phyloP scores from a whole-genome alignment of 2,329 filamentous ascomycete genomes.

The Aspergillus fijiensis region DNA sequence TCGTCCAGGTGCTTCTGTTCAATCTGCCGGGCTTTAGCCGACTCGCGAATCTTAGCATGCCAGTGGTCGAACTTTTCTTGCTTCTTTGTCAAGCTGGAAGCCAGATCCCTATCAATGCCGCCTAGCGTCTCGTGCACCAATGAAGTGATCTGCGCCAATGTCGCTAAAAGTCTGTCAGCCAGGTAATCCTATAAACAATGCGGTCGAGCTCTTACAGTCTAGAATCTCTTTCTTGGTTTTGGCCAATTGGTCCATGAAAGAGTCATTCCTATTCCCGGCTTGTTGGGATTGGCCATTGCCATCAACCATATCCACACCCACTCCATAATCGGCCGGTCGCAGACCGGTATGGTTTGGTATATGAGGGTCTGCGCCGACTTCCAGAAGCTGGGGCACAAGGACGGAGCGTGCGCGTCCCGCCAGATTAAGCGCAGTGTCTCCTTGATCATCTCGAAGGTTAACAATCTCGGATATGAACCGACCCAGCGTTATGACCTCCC shows the following conservation, averaged over 20 bases:
- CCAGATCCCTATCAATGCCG: conserved; percentile 76
- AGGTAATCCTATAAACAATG: neutral
- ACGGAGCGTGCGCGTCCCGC: conserved; percentile 92
- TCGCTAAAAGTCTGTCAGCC: conserved; percentile 34
- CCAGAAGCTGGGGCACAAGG: conserved; percentile 93
- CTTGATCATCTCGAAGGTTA: conserved; percentile 88
- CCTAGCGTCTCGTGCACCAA: conserved; percentile 81
- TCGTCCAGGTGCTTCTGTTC: conserved; percentile 72
- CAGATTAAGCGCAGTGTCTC: conserved; percentile 92
- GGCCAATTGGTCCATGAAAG: conserved; percentile 45
- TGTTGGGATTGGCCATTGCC: conserved; percentile 45
- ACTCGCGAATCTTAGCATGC: conserved; percentile 75
- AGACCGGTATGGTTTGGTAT: conserved; percentile 89
- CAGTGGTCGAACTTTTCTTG: conserved; percentile 80
- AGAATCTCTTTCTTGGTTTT: conserved; percentile 49
- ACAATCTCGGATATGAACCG: conserved; percentile 97
- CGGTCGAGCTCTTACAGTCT: conserved; percentile 35
- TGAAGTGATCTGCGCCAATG: conserved; percentile 43
- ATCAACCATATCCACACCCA: conserved; percentile 66
- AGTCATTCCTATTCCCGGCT: conserved; percentile 48
- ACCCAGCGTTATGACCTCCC: conserved; percentile 77
- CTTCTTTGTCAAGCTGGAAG: conserved; percentile 76
- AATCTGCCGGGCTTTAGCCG: conserved; percentile 74
- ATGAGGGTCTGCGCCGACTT: conserved; percentile 90
- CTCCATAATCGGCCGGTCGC: conserved; percentile 89